Evolutionary conservation across 768 basidiomycete genomes (phyloP), one percentile per base, ranked within the genome.

Genomic region (Trametes punicea): DNA sequence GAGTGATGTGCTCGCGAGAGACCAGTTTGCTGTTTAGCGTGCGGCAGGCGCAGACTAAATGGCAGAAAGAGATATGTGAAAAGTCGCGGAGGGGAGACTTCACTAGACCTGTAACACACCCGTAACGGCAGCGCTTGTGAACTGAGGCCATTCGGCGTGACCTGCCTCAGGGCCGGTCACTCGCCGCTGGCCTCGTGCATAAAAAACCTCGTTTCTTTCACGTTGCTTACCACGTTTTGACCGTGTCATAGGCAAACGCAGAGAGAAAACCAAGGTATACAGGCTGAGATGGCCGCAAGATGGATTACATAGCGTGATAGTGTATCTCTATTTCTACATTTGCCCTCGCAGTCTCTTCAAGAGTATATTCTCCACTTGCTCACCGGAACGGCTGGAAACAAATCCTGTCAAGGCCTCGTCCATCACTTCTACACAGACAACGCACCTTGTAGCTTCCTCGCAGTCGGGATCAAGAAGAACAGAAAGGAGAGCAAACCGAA

Each of bases 371-470:
- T 77, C 90, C 90, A 92, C 51, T 80, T 83, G 36, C 83, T 80
- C 31, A 79, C 75, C 4, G 89, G 87, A 8, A 93, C 69, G 27
- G 75, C 88, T 92, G 67, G 7, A 55, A 16, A 66, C 25, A 34
- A 4, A 44, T 31, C 13, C 63, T 27, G 62, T 58, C 29, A 61
- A 50, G 16, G 48, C 47, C 40, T 29, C 13, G 8, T 7, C 23
- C 46, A 8, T 36, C 50, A 4, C 46, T 11, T 30, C 38, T n/a
- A 30, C 23, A 23, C 7, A 11, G 38, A n/a, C 45, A 34, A 67
- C 88, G 69, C 63, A 93, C 93, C 82, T 82, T 98, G 93, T 46
- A 99, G 73, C 70, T 78, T 86, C 57, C 82, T 81, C 9, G 93
- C 93, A 0, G 87, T 90, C 11, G 96, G 96, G 29, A 88, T 75